These are phyloP conservation scores for Aspergillus floridensis DNA, from an alignment of 2,329 filamentous ascomycete genomes.

Conservation along the genomic window DNA sequence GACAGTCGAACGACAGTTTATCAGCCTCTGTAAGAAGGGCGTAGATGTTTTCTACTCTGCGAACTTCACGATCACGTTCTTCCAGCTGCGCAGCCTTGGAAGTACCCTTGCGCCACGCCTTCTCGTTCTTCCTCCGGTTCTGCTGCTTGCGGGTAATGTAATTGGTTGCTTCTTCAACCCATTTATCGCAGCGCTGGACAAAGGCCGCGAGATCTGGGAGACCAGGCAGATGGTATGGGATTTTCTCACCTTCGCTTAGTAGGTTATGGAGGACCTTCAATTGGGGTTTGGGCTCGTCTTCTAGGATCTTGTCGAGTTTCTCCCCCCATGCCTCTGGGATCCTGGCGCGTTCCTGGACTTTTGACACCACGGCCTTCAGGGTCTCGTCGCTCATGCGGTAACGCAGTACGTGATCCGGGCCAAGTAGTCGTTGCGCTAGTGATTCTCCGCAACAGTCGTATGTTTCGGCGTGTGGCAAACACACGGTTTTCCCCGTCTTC, in stretches of 20 bases:
- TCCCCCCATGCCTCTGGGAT: conserved; percentile 86
- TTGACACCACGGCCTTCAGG: conserved; percentile 66
- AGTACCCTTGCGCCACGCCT: conserved; percentile 72
- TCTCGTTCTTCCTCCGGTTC: conserved; percentile 92
- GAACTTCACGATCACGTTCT: conserved; percentile 77
- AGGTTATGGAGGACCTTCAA: conserved; percentile 82
- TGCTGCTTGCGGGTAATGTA: conserved; percentile 98
- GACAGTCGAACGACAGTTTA: conserved; percentile 86
- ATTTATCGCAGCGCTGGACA: conserved; percentile 94
- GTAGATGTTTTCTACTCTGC: conserved; percentile 84
- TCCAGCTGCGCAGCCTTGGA: conserved; percentile 76
- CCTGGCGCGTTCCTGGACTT: conserved; percentile 79
- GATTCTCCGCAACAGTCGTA: conserved; percentile 75
- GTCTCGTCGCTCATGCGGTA: conserved; percentile 74
- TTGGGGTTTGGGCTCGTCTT: conserved; percentile 78
- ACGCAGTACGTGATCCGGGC: conserved; percentile 69
- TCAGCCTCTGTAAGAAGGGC: conserved; percentile 81
- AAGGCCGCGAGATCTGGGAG: conserved; percentile 80
- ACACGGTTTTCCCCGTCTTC: conserved; percentile 76
- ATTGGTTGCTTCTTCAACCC: conserved; percentile 94
- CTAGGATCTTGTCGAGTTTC: conserved; percentile 80
- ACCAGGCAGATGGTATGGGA: conserved; percentile 83
- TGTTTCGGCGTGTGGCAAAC: conserved; percentile 74
- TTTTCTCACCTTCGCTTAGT: conserved; percentile 90
- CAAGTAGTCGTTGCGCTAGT: conserved; percentile 65